Base-by-base conservation (phyloP, 2,329 filamentous ascomycete genomes). In the Paecilomyces formosus region DNA sequence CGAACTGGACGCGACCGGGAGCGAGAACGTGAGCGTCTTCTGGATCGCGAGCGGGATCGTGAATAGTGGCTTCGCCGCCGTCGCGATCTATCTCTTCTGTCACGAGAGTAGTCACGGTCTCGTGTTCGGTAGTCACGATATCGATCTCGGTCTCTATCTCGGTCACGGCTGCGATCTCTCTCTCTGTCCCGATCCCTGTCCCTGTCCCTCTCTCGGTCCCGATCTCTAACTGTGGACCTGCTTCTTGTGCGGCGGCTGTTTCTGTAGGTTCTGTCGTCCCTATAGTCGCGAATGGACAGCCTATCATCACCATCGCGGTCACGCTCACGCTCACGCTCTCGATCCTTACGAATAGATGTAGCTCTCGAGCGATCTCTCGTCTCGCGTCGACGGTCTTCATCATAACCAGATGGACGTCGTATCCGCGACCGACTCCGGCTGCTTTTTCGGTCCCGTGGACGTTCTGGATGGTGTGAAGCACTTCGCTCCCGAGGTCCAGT, bases 191-290 rank as follows among this genome's bases (percentile, higher is more conserved):
- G 60, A 22, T 63, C 63, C 7, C 59, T 53, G 35, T 65, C 68
- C 28, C 67, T 66, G 11, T 65, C 65, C 21, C 62, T 61, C 31
- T 68, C 67, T 56, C 66, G 63, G 55, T 70, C 68, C 51, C 65
- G 60, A 2, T 63, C 65, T 22, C 70, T 66, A 49, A 60, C 63
- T 15, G 59, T 60, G 26, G 71, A 74, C 58, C 70, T 65, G 57
- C 74, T 76, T 33, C 70, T 68, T 58, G 72, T 75, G 35, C 70
- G 70, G 57, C 67, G 68, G 52, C 55, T 60, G 45, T 70, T 71
- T 33, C 73, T 66, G 59, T 72, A 74, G 61, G 68, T 68, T 59
- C 65, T 62, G 28, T 21, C 55, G 31, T 62, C 58, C 28, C 66
- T 68, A 60, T 65, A 72, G 55, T 68, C 69, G 51, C 69, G 71